Percentiles rank a stretch among this genome's conserved stretches.
These are phyloP conservation scores for Aspergillus sp. DNA, from an alignment of 2,329 filamentous ascomycete species.

Conservation along the genomic window DNA sequence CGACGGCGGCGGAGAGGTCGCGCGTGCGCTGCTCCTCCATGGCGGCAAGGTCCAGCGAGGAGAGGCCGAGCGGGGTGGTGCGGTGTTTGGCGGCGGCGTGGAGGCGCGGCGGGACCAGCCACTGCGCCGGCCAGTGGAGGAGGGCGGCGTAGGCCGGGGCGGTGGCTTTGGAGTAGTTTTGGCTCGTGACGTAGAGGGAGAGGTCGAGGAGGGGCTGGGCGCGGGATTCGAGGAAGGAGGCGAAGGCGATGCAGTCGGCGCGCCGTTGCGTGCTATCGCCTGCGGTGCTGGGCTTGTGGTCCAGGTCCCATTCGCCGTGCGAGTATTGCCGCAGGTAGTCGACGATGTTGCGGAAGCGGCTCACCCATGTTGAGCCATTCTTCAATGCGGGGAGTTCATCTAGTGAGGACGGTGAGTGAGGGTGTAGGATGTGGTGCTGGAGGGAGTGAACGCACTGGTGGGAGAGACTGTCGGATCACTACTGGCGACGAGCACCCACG, in stretches of 20 bases:
- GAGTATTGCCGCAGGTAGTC: constrained; percentile 50
- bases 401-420: constrained; percentile 22
- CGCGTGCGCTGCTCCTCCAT: constrained; percentile 40
- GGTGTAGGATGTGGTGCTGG: constrained; percentile 1
- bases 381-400: constrained; percentile 59
- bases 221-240: constrained; percentile 70
- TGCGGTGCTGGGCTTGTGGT: constrained; percentile 39
- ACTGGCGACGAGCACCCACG: constrained; percentile 71
- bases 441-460: constrained; percentile 56
- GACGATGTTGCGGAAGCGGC: constrained; percentile 55
- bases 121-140: constrained; percentile 83
- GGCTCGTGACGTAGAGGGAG: constrained; percentile 82
- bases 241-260: constrained; percentile 53
- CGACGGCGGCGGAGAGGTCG: constrained; percentile 39
- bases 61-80: constrained; percentile 69
- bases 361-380: constrained; percentile 54
- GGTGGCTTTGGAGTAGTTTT: constrained; percentile 78
- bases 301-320: constrained; percentile 49
- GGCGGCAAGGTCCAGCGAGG: constrained; percentile 63
- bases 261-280: constrained; percentile 26
- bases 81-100: constrained; percentile 68
- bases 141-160: constrained; percentile 77
- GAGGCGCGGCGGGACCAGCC: constrained; percentile 73
- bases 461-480: constrained; percentile 71
- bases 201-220: constrained; percentile 80